Percentiles rank a stretch among this genome's conserved stretches.
phyloP scores from a whole-genome alignment of 1,284 basidiomycete genomes.

The Papiliotrema flavescens region DNA sequence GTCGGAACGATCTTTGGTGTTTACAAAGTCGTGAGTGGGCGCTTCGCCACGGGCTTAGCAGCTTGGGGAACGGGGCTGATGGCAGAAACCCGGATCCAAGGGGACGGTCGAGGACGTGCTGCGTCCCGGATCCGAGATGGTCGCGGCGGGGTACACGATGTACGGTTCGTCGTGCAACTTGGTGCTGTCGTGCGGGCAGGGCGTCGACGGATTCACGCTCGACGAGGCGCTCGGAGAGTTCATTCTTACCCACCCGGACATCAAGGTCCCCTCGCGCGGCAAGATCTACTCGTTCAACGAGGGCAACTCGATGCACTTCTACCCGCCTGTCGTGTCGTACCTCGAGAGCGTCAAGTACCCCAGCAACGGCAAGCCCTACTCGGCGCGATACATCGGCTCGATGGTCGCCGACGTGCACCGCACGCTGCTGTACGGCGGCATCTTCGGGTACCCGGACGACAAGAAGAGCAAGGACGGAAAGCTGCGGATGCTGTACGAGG shows the following conservation, averaged over 20 bases:
- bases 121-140: constrained; percentile 93
- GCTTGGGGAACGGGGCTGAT: too few species aligned
- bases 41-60: too few species aligned
- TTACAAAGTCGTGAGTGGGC: constrained; percentile 69
- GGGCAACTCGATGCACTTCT: constrained; percentile 93
- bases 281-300: constrained; percentile 99
- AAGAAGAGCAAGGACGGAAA: constrained; percentile 92
- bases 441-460: constrained; percentile 97
- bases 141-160: constrained; percentile 96
- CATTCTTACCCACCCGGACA: constrained; percentile 97
- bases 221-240: constrained; percentile 82
- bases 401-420: constrained; percentile 84
- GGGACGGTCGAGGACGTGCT: constrained; percentile 84
- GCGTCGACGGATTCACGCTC: background rate
- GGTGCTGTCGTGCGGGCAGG: constrained; percentile 57
- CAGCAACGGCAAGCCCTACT: constrained; percentile 68
- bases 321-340: constrained; percentile 79
- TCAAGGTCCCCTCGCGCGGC: constrained; percentile 86
- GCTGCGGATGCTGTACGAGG: constrained; percentile 92
- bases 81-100: constrained; percentile 55
- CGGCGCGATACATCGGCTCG: constrained; percentile 93
- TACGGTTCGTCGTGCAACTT: constrained; percentile 98
- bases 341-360: constrained; percentile 95
- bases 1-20: constrained; percentile 99
- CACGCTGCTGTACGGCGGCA: constrained; percentile 94